Evolutionary conservation across 176 grass and related monocot genomes (phyloP).

Genomic region (Otatea glauca): DNA sequence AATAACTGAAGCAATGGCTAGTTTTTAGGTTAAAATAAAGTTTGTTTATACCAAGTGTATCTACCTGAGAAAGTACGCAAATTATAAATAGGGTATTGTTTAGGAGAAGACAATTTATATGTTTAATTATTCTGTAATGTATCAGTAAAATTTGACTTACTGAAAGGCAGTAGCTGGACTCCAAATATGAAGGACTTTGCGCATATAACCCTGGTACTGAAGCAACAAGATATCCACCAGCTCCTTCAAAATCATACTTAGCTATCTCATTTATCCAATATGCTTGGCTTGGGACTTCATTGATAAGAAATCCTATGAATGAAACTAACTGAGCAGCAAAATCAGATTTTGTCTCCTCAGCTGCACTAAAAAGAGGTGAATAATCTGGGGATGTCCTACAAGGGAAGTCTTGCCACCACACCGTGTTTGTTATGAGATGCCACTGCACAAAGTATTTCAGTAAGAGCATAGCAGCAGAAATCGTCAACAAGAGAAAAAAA

Average conservation of each 20-base stretch:
- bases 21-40: conserved; percentile 12
- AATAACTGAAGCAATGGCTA: not conserved
- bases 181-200: conserved; percentile 53
- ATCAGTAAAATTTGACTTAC: conserved; percentile 55
- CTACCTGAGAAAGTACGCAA: conserved; percentile 4
- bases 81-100: conserved; percentile 31
- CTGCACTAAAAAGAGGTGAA: conserved; percentile 62
- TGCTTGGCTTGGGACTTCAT: conserved; percentile 69
- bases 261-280: conserved; percentile 81
- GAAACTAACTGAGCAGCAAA: conserved; percentile 82
- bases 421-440: conserved; percentile 78
- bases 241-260: conserved; percentile 77
- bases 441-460: conserved; percentile 65
- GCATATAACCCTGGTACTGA: conserved; percentile 76
- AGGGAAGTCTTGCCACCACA: conserved; percentile 94
- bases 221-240: conserved; percentile 70
- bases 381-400: conserved; percentile 57
- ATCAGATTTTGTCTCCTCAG: conserved; percentile 59
- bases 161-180: conserved; percentile 64
- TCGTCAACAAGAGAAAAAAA: not conserved
- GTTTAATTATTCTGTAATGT: conserved; percentile 24
- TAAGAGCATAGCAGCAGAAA: conserved; percentile 31
- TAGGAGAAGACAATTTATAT: not conserved
- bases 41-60: conserved; percentile 6
- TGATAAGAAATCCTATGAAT: conserved; percentile 71